Base-by-base conservation (phyloP, 352 stramenopile genomes). In the Phytophthora palmivora region DNA sequence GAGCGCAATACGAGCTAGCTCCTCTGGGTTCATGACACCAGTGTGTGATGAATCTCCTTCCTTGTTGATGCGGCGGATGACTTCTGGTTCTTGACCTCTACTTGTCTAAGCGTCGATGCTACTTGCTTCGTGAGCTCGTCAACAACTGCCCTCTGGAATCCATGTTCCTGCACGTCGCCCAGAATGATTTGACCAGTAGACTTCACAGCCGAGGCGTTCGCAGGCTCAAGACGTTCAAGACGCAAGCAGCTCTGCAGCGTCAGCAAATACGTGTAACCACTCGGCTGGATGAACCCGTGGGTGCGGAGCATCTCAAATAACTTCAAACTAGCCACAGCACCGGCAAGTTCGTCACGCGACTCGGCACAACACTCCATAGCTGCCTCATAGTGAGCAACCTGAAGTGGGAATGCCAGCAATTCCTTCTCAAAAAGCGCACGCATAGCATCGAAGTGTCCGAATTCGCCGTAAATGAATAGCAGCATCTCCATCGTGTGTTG, bases 281-380 rank as follows among this genome's bases (percentile, higher is more conserved):
- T 92, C 8, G 87, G 87, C 18, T 88, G 84, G 52, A 95, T 72
- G 53, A 92, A 92, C 12, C 58, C 54, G 24, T 88, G 76, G 28
- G 82, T 80, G 21, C 83, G 82, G 32, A 95, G 71, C 48, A 76
- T 61, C 67, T 94, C 82, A 34, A 94, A 95, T 45, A 95, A 61
- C 61, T 84, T 80, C 48, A 95, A 65, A 44, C 72, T 82, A 33
- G 82, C 55, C 14, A 78, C 63, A 6, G 82, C 64, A 7, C 78
- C 82, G 16, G 61, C 64, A 0, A 74, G 62, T 19, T 64, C 67
- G 19, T 68, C 21, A 7, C 56, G 52, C 6, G 63, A 70, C 34
- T 72, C 52, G 3, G 72, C 51, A 22, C 72, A 84, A 48, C 89
- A 91, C 54, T 91, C 78, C 84, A 93, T 91, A 1, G 84, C 84